A percentile compares a stretch with the other conserved stretches of the same genome.
These are phyloP conservation scores for Debaryomyces sp. DNA, from an alignment of 1,139 yeast genomes.

Conservation along the genomic window DNA sequence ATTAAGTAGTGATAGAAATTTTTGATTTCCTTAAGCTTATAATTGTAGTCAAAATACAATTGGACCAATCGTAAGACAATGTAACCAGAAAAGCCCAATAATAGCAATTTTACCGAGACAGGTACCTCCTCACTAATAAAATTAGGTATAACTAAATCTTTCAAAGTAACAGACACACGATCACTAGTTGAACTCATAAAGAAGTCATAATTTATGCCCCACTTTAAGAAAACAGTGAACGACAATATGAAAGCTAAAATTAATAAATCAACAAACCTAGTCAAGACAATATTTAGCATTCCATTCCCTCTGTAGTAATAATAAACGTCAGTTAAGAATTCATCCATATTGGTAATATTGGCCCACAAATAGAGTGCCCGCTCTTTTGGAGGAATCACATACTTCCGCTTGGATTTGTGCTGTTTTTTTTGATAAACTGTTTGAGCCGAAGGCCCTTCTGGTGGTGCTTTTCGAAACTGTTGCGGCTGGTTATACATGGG, in stretches of 20 bases:
- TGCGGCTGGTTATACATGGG: constrained; percentile 13
- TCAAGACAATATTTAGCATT: constrained; percentile 68
- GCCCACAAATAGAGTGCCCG: constrained; percentile 96
- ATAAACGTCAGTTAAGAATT: constrained; percentile 81
- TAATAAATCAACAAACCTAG: constrained; percentile 64
- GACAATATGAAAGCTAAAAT: constrained; percentile 78
- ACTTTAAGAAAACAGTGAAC: constrained; percentile 74
- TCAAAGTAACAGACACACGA: constrained; percentile 28
- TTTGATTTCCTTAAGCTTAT: constrained; percentile 61
- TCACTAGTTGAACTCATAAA: constrained; percentile 26
- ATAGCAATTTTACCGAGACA: constrained; percentile 53
- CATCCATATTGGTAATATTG: constrained; percentile 86
- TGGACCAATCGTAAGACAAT: constrained; percentile 63
- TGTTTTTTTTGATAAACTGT: constrained; percentile 17
- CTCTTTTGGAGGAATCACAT: constrained; percentile 62
- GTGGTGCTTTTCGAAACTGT: constrained; percentile 12
- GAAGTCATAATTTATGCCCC: constrained; percentile 72
- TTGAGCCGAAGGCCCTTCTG: constrained; percentile 13
- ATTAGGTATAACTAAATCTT: constrained; percentile 56
- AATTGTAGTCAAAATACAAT: constrained; percentile 52
- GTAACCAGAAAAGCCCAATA: constrained; percentile 63
- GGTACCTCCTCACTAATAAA: constrained; percentile 59
- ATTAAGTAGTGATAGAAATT: constrained; percentile 69
- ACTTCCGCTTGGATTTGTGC: constrained; percentile 12
- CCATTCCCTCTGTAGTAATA: constrained; percentile 87